These are phyloP conservation scores for Penicillium robsamsonii DNA, from an alignment of 495 filamentous ascomycete species.

Conservation along the genomic window DNA sequence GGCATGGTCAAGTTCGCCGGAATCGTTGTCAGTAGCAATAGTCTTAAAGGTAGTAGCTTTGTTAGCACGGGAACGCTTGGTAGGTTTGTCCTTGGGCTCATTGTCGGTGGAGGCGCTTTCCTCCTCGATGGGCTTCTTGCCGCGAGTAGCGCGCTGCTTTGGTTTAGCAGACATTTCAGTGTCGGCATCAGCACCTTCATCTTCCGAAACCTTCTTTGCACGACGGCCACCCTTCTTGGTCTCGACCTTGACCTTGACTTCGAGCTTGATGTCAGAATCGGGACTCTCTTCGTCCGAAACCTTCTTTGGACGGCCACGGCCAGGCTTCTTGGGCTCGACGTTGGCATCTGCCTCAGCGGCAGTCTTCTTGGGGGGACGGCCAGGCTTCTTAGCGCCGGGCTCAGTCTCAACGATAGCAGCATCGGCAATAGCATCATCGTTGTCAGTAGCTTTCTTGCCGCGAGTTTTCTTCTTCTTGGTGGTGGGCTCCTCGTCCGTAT, in stretches of 20 bases:
- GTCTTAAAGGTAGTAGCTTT: neutral
- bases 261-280: neutral
- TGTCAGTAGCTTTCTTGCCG: conserved; percentile 34
- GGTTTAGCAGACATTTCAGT: neutral
- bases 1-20: neutral
- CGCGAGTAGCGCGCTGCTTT: neutral
- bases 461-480: conserved; percentile 15
- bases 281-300: neutral
- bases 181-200: neutral
- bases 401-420: neutral
- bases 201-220: conserved; percentile 22
- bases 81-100: neutral
- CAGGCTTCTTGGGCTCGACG: conserved; percentile 21
- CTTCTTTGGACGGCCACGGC: conserved; percentile 31
- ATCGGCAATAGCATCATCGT: neutral
- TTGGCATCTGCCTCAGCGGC: neutral
- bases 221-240: conserved; percentile 30
- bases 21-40: neutral
- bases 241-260: neutral
- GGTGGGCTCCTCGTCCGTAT: conserved; percentile 32
- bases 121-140: neutral
- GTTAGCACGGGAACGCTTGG: neutral
- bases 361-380: neutral
- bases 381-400: neutral
- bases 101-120: neutral